Percentiles rank a stretch among this genome's conserved stretches.
Evolutionary conservation across 1,139 yeast genomes (phyloP).

Genomic region (Neolecta irregularis): DNA sequence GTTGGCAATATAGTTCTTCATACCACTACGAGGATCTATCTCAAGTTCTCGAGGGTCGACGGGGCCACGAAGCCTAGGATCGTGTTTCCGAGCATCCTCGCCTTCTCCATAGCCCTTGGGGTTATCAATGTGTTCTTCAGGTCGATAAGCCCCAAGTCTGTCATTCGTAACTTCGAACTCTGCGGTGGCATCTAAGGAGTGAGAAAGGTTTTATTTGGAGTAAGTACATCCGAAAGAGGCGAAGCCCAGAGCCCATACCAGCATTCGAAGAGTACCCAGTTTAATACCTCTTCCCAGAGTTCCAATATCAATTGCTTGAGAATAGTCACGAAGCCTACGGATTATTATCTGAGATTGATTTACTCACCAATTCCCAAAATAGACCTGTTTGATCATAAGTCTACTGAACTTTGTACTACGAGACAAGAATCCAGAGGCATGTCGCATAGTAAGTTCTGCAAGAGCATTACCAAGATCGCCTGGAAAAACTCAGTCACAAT

Average conservation of each 20-base stretch:
- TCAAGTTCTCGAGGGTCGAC: constrained; percentile 12
- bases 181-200: constrained; percentile 20
- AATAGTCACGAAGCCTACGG: constrained; percentile 20
- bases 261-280: constrained; percentile 16
- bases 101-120: constrained; percentile 19
- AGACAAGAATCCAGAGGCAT: constrained; percentile 14
- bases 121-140: constrained; percentile 21
- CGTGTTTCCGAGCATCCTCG: constrained; percentile 16
- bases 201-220: no score
- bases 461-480: constrained; percentile 15
- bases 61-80: constrained; percentile 18
- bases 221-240: constrained; percentile 20
- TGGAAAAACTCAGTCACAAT: neutral
- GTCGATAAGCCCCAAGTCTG: constrained; percentile 19
- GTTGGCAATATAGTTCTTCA: constrained; percentile 18
- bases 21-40: constrained; percentile 17
- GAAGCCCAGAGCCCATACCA: constrained; percentile 19
- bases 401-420: constrained; percentile 19
- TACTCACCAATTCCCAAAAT: constrained; percentile 22
- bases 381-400: constrained; percentile 18
- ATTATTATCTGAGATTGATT: no score
- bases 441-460: constrained; percentile 15
- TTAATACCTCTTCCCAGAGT: constrained; percentile 17
- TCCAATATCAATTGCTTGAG: constrained; percentile 21
- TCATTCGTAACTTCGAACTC: constrained; percentile 21